phyloP scores from a whole-genome alignment of 2,329 filamentous ascomycete genomes.

The Penicillium sp. region DNA sequence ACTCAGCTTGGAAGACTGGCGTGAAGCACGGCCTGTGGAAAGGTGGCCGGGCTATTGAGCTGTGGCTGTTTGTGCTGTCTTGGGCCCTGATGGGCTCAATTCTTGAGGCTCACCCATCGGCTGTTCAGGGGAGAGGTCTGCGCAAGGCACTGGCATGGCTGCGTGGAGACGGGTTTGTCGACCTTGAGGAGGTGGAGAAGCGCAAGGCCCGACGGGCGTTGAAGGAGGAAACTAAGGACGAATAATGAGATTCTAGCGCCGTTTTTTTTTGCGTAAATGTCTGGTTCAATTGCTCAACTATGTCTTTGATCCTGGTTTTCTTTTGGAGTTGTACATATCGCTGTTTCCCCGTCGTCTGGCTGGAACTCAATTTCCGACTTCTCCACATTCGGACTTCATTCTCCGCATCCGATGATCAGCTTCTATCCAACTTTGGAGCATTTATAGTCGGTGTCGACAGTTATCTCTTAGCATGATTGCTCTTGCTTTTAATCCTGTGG shows the following conservation, averaged over 20 bases:
- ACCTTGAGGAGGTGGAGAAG: constrained; percentile 59
- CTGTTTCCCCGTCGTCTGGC: neutral
- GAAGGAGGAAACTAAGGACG: constrained; percentile 22
- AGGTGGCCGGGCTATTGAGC: constrained; percentile 78
- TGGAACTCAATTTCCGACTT: constrained; percentile 26
- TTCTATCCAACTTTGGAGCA: neutral
- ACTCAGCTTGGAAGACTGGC: constrained; percentile 91
- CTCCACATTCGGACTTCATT: constrained; percentile 18
- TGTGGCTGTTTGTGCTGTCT: constrained; percentile 77
- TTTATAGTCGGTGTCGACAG: neutral
- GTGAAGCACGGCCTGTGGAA: constrained; percentile 87
- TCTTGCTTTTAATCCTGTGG: neutral
- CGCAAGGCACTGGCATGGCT: constrained; percentile 74
- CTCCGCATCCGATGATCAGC: constrained; percentile 17
- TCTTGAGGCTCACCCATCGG: constrained; percentile 70
- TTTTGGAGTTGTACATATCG: neutral
- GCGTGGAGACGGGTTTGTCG: constrained; percentile 72
- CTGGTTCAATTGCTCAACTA: neutral
- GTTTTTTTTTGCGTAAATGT: neutral
- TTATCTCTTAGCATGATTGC: neutral
- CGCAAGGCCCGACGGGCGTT: constrained; percentile 32
- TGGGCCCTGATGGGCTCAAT: constrained; percentile 76
- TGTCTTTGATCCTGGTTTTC: neutral
- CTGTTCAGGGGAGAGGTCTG: constrained; percentile 66
- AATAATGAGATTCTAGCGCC: neutral